These are phyloP conservation scores for Aspergillus brunneoviolaceus DNA, from an alignment of 2,329 filamentous ascomycete genomes.

Conservation along the genomic window DNA sequence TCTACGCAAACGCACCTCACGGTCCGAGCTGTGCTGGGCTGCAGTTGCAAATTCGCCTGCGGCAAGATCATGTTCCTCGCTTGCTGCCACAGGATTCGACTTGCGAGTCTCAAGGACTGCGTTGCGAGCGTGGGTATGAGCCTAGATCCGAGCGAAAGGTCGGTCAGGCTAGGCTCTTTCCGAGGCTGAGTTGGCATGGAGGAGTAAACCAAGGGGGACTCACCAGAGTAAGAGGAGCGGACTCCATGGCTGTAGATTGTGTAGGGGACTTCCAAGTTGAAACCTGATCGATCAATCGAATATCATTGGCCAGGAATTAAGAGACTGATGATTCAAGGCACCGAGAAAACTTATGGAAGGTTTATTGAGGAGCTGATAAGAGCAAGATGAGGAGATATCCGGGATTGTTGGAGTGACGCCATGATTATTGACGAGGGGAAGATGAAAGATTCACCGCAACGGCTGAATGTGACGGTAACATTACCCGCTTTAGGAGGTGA, in stretches of 20 bases:
- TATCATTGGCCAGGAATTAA: background rate
- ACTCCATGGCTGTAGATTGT: constrained; percentile 57
- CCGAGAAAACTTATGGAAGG: background rate
- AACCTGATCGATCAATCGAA: background rate
- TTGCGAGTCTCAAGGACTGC: constrained; percentile 70
- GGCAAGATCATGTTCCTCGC: constrained; percentile 83
- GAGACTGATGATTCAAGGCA: background rate
- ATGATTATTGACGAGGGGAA: background rate
- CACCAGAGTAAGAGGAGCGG: constrained; percentile 66
- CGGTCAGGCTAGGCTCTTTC: constrained; percentile 1
- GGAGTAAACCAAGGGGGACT: constrained; percentile 1
- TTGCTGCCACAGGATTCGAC: constrained; percentile 73
- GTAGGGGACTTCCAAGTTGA: background rate
- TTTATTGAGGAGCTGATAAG: constrained; percentile 1
- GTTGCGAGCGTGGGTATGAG: constrained; percentile 84
- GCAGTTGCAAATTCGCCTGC: constrained; percentile 86
- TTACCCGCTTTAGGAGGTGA: constrained; percentile 6
- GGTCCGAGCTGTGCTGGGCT: constrained; percentile 66
- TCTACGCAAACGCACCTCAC: constrained; percentile 46
- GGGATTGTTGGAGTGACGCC: background rate
- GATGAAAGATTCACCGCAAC: background rate
- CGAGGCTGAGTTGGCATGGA: background rate
- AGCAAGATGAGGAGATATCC: background rate
- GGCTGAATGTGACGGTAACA: constrained; percentile 14
- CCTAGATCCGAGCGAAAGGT: constrained; percentile 50